These are phyloP conservation scores for Clarireedia hainanense DNA, from an alignment of 2,329 filamentous ascomycete genomes.

Conservation along the genomic window DNA sequence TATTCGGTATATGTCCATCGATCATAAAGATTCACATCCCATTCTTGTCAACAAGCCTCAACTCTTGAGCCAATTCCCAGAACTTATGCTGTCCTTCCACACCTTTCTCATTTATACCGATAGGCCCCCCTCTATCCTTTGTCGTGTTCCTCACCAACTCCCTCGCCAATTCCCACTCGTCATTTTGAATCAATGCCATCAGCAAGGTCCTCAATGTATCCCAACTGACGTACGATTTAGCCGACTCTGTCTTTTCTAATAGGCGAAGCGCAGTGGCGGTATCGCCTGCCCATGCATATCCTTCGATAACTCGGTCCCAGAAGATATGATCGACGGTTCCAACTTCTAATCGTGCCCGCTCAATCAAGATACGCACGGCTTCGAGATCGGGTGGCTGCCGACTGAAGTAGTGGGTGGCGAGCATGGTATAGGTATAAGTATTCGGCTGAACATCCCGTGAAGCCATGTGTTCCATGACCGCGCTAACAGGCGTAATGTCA, in stretches of 20 bases:
- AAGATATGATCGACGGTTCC: conserved; percentile 46
- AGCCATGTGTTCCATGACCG: conserved; percentile 56
- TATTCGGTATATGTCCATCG: background rate
- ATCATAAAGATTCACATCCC: background rate
- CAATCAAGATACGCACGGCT: conserved; percentile 53
- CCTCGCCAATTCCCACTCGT: conserved; percentile 27
- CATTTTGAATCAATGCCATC: conserved; percentile 22
- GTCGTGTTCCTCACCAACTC: conserved; percentile 25
- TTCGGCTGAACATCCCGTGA: conserved; percentile 43
- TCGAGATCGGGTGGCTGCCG: conserved; percentile 49
- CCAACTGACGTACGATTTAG: conserved; percentile 18
- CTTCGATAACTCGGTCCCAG: conserved; percentile 63
- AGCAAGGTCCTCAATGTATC: conserved; percentile 23
- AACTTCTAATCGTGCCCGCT: conserved; percentile 32
- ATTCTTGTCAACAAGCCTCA: conserved; percentile 14
- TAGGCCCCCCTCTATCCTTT: conserved; percentile 19
- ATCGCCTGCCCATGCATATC: conserved; percentile 51
- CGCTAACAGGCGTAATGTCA: conserved; percentile 41
- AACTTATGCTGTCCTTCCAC: conserved; percentile 25
- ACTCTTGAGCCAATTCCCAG: conserved; percentile 23
- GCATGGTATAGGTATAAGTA: conserved; percentile 65
- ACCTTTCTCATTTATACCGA: conserved; percentile 15
- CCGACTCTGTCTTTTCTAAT: conserved; percentile 32
- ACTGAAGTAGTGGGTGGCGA: conserved; percentile 60
- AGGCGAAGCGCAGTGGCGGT: conserved; percentile 40